Conservation (phyloP, 495 filamentous ascomycete genomes). For the Usnea hakonensis region DNA sequence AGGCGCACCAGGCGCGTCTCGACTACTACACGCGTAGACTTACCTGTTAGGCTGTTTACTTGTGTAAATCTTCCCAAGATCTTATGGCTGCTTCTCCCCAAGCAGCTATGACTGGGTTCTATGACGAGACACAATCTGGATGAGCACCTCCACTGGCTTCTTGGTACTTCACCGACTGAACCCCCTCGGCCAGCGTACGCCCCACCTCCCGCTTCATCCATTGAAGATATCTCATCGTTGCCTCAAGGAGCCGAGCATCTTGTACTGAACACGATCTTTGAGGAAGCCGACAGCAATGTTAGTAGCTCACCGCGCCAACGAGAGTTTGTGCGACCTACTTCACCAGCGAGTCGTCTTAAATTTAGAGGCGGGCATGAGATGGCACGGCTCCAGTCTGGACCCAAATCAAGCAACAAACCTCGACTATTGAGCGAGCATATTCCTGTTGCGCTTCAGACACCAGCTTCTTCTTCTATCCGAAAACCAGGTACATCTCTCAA, state of each 20-base stretch:
- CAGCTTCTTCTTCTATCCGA: conserved; percentile 17
- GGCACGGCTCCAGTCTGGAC: conserved; percentile 48
- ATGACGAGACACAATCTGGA: conserved; percentile 49
- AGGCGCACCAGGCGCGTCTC: background rate
- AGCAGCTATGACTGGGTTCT: conserved; percentile 28
- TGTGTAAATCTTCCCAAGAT: too few species aligned
- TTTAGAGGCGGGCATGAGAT: conserved; percentile 34
- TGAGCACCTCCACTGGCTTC: conserved; percentile 44
- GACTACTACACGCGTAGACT: too few species aligned
- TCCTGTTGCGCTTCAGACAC: conserved; percentile 19
- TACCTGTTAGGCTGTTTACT: too few species aligned
- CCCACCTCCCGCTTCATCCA: conserved; percentile 1
- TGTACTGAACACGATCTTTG: background rate
- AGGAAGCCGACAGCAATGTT: background rate
- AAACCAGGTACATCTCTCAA: conserved; percentile 21
- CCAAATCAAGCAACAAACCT: conserved; percentile 45
- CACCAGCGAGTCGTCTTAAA: conserved; percentile 18
- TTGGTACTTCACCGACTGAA: conserved; percentile 17
- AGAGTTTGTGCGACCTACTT: conserved; percentile 22
- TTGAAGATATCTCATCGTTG: background rate
- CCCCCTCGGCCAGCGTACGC: conserved; percentile 8
- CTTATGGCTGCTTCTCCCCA: conserved; percentile 17
- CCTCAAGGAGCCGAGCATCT: background rate
- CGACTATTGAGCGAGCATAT: conserved; percentile 38
- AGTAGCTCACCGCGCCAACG: background rate